These are phyloP conservation scores for Torulaspora quercuum DNA, from an alignment of 805 yeast species.

Conservation along the genomic window DNA sequence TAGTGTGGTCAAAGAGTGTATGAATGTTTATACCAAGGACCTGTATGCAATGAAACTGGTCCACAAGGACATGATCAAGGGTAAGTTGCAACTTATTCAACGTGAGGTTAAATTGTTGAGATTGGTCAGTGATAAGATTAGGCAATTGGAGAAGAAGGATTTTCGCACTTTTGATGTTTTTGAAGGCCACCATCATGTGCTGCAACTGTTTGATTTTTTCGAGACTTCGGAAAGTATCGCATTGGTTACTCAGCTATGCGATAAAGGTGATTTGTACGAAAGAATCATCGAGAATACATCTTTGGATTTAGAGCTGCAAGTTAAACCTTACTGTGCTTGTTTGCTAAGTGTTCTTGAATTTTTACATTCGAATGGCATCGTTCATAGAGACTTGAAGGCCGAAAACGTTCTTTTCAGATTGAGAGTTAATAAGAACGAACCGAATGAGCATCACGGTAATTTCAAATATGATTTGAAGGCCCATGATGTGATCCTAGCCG, in stretches of 20 bases:
- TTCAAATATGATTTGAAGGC: constrained; percentile 37
- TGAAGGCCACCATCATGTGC: constrained; percentile 46
- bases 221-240: constrained; percentile 57
- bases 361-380: constrained; percentile 55
- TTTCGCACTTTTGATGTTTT: constrained; percentile 20
- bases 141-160: constrained; percentile 38
- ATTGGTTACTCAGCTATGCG: constrained; percentile 63
- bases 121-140: constrained; percentile 24
- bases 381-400: constrained; percentile 71
- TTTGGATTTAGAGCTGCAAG: constrained; percentile 46
- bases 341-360: constrained; percentile 54
- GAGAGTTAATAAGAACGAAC: constrained; percentile 26
- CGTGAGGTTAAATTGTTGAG: constrained; percentile 57
- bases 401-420: constrained; percentile 58
- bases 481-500: constrained; percentile 37
- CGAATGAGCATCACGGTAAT: constrained; percentile 38
- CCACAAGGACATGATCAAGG: constrained; percentile 28
- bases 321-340: constrained; percentile 47
- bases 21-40: constrained; percentile 39
- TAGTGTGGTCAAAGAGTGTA: constrained; percentile 50
- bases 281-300: constrained; percentile 47
- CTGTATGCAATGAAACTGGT: constrained; percentile 48
- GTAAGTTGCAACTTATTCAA: constrained; percentile 43
- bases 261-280: constrained; percentile 67
- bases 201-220: constrained; percentile 64